Conservation (phyloP, 2,329 filamentous ascomycete genomes). For the Penicillium sp. region DNA sequence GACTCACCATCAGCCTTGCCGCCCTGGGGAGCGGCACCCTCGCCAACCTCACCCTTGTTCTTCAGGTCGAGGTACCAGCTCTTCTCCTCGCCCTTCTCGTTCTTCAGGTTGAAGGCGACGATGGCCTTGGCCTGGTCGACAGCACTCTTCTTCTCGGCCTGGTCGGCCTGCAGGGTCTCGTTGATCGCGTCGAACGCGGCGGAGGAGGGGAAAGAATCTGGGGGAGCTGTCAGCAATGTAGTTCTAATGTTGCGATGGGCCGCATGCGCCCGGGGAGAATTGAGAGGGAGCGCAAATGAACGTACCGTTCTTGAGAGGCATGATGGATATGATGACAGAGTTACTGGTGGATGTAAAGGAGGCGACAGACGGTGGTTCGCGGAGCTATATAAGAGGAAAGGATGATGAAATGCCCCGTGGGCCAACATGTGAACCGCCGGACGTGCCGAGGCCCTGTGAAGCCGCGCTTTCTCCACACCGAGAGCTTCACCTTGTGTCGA, state of each 20-base stretch:
- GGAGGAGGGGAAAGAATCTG: conserved; percentile 85
- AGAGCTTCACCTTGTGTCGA: not conserved
- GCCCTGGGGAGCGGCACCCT: conserved; percentile 65
- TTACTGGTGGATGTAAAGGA: not conserved
- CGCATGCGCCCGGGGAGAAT: not conserved
- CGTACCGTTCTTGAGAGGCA: conserved; percentile 73
- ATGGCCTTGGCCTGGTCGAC: conserved; percentile 84
- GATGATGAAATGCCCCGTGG: conserved; percentile 15
- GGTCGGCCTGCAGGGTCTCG: conserved; percentile 63
- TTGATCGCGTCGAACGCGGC: conserved; percentile 88
- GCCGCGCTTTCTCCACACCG: not conserved
- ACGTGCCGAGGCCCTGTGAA: conserved; percentile 21
- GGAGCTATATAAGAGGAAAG: conserved; percentile 19
- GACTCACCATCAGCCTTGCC: conserved; percentile 77
- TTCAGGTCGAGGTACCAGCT: conserved; percentile 97
- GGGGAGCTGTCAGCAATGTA: conserved; percentile 11
- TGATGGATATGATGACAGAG: conserved; percentile 41
- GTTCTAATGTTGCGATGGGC: not conserved
- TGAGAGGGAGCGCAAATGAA: conserved; percentile 4
- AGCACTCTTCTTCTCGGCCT: conserved; percentile 77
- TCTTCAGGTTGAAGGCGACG: conserved; percentile 92
- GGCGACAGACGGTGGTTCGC: not conserved
- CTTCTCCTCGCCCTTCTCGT: conserved; percentile 72
- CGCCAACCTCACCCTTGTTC: conserved; percentile 77
- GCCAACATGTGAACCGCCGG: conserved; percentile 26